phyloP scores from a whole-genome alignment of 2,329 filamentous ascomycete genomes.

The Fusarium kyushuense region DNA sequence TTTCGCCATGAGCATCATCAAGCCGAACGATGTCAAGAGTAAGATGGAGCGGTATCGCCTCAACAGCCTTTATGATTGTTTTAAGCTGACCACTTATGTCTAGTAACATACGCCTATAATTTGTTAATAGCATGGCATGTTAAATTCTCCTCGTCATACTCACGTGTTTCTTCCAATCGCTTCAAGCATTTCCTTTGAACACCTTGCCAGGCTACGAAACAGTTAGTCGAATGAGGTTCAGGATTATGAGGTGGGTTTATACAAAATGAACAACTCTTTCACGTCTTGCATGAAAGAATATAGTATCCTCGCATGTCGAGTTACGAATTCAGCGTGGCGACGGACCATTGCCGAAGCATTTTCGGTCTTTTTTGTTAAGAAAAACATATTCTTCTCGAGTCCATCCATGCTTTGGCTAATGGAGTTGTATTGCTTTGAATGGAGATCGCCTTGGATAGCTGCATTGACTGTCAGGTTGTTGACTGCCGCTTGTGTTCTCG shows the following conservation, averaged over 20 bases:
- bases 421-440: not conserved
- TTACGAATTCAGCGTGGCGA: not conserved
- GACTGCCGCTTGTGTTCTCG: not conserved
- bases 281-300: not conserved
- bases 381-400: not conserved
- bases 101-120: not conserved
- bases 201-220: not conserved
- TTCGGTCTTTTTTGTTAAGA: not conserved
- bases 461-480: not conserved
- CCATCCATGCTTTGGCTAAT: not conserved
- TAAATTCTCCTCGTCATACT: not conserved
- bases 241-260: accelerated
- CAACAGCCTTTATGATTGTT: not conserved
- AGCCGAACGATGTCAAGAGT: not conserved
- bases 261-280: not conserved
- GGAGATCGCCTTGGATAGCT: accelerated
- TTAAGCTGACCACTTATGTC: not conserved
- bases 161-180: not conserved
- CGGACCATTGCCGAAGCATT: not conserved
- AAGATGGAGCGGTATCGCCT: not conserved
- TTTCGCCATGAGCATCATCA: not conserved
- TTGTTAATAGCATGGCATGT: accelerated
- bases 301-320: not conserved
- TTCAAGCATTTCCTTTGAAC: not conserved
- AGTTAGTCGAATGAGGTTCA: accelerated